Evolutionary conservation across 495 filamentous ascomycete species (phyloP).

Genomic region (Tuber melanosporum): DNA sequence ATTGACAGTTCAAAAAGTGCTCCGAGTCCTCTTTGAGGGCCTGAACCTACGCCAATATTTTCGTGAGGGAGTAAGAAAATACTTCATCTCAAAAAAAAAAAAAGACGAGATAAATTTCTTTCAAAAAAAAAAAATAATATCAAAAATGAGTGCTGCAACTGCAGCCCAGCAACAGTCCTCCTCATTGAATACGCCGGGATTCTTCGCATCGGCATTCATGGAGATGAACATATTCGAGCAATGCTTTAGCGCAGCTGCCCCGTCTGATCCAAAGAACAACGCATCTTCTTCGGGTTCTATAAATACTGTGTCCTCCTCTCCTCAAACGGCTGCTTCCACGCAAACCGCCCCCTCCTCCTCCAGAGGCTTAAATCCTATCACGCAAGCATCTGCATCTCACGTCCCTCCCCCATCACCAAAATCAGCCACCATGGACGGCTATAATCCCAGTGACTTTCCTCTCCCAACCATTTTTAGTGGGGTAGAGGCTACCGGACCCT

Average conservation of each 20-base stretch:
- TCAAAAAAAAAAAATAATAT: not conserved
- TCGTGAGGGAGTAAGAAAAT: not conserved
- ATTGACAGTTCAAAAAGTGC: not conserved
- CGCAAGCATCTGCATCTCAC: not conserved
- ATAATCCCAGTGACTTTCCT: not conserved
- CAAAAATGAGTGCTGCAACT: conserved; percentile 27
- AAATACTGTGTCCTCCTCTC: not conserved
- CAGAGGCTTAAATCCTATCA: not conserved
- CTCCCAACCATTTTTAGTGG: not conserved
- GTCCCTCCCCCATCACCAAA: not conserved
- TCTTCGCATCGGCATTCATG: conserved; percentile 32
- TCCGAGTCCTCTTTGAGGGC: not conserved
- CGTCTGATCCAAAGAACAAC: conserved; percentile 23
- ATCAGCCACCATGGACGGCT: not conserved
- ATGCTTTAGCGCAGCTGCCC: conserved; percentile 26
- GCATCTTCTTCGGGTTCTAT: conserved; percentile 20
- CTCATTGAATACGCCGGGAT: conserved; percentile 29
- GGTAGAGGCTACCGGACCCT: not conserved
- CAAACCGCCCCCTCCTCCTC: not conserved
- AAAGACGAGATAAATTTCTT: not conserved
- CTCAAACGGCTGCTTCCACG: not conserved
- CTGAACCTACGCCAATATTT: not conserved
- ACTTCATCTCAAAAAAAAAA: not conserved
- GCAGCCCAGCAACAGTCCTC: conserved; percentile 22
- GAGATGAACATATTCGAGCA: conserved; percentile 36